Evolutionary conservation across 176 grass and related monocot species (phyloP), one percentile per base, ranked within the genome.

Genomic region (Coix lacrymajobi): DNA sequence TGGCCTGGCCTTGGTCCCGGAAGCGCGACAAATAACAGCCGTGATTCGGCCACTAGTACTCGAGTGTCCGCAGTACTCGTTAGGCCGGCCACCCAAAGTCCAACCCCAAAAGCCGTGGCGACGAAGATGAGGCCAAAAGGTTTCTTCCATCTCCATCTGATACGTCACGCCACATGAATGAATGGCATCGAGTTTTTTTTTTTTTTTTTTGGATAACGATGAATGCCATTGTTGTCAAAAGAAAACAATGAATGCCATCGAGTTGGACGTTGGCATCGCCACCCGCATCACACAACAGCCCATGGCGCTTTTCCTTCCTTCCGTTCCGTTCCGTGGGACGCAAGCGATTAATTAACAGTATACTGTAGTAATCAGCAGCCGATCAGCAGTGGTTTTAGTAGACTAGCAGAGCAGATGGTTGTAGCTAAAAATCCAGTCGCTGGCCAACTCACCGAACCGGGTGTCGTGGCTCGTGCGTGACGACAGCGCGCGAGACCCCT

Each of bases 121-220:
- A 62, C 11, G 37, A 70, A 40, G 88, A 54, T 46, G 79, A 71
- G 40, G 73, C 66, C 73, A 73, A 74, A 86, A 90, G 12, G 66
- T 7, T 57, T 17, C 28, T 15, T 11, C 3, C 14, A 26, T 15
- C 22, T 11, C 3, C 14, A 26, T 15, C 26, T n/a, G 65, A 64
- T 56, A 39, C 44, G 64, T 82, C 65, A 79, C 43, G 66, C 13
- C 60, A 29, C 28, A 19, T 51, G 46, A 52, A 29, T 76, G 66
- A 58, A 45, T 37, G 69, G 52, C 83, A 14, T 48, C 60, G 61
- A 44, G 36, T 22, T 66, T n/a, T n/a, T n/a, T n/a, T n/a, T n/a
- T n/a, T n/a, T n/a, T n/a, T n/a, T n/a, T n/a, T n/a, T n/a, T n/a
- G n/a, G n/a, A n/a, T n/a, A n/a, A n/a, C n/a, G n/a, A n/a, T n/a